Conservation (phyloP, 2,329 filamentous ascomycete genomes). For the Ophidiomyces ophidiicola region DNA sequence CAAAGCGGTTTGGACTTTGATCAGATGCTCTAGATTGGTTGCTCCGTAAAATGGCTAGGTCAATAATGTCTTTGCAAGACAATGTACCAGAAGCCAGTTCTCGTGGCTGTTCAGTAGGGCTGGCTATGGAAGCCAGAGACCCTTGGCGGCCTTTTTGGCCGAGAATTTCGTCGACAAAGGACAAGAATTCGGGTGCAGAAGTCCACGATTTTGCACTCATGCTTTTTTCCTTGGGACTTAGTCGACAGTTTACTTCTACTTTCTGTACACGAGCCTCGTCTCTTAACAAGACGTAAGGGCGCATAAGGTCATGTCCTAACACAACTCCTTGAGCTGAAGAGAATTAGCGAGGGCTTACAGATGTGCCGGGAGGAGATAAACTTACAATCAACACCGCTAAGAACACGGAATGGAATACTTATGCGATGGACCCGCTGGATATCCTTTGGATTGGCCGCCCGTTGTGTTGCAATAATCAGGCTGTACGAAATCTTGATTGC, state of each 20-base stretch:
- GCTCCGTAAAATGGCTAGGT: conserved; percentile 76
- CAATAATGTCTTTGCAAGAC: conserved; percentile 72
- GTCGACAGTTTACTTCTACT: conserved; percentile 31
- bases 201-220: conserved; percentile 34
- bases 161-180: conserved; percentile 65
- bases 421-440: conserved; percentile 76
- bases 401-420: conserved; percentile 80
- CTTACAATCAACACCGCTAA: conserved; percentile 75
- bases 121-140: conserved; percentile 51
- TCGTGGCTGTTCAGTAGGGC: conserved; percentile 54
- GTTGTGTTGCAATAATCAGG: conserved; percentile 80
- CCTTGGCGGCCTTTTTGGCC: conserved; percentile 43
- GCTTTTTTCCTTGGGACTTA: conserved; percentile 29
- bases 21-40: conserved; percentile 56
- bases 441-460: conserved; percentile 63
- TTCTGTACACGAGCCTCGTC: conserved; percentile 62
- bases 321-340: conserved; percentile 59
- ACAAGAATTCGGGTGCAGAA: conserved; percentile 54
- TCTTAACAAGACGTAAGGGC: conserved; percentile 75
- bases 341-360: conserved; percentile 3
- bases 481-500: conserved; percentile 90
- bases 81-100: conserved; percentile 25
- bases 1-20: conserved; percentile 82
- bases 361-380: not conserved
- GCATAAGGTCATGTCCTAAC: conserved; percentile 86